Percentiles rank a stretch among this genome's conserved stretches.
phyloP scores from a whole-genome alignment of 257 asterid genomes.

The Jacaranda copaia region DNA sequence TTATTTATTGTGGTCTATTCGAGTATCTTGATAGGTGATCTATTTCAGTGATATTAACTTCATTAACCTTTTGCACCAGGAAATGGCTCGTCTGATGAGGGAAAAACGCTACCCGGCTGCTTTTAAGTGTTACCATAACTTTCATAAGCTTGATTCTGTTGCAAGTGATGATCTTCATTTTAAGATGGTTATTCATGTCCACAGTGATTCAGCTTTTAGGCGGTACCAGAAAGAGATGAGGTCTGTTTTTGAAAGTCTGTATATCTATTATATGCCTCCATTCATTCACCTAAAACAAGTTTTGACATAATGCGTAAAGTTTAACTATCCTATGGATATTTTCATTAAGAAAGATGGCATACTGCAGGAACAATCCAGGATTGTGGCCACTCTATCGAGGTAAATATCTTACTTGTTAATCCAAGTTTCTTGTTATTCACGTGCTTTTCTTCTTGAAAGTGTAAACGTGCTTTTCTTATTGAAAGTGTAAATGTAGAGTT shows the following conservation, averaged over 20 bases:
- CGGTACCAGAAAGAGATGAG: slow-evolving; percentile 97
- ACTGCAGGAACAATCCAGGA: slow-evolving; percentile 79
- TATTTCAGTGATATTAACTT: slow-evolving; percentile 22
- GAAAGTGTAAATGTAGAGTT: slow-evolving; percentile 12
- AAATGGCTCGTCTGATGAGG: slow-evolving; percentile 83
- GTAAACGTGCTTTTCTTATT: slow-evolving; percentile 27
- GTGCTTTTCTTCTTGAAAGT: slow-evolving; percentile 32
- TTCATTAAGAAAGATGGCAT: slow-evolving; percentile 32
- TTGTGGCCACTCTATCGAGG: slow-evolving; percentile 99
- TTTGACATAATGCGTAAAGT: slow-evolving; percentile 14
- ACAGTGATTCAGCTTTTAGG: slow-evolving; percentile 88
- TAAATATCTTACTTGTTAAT: slow-evolving; percentile 37
- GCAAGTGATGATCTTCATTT: slow-evolving; percentile 77
- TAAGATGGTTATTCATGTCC: slow-evolving; percentile 96
- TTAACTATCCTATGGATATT: slow-evolving; percentile 18
- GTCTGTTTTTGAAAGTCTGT: slow-evolving; percentile 46
- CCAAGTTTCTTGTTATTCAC: slow-evolving; percentile 21
- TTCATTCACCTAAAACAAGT: slow-evolving; percentile 23
- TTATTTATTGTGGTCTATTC: slow-evolving; percentile 9
- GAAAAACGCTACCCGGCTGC: slow-evolving; percentile 84
- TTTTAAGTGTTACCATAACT: slow-evolving; percentile 86
- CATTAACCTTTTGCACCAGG: slow-evolving; percentile 58
- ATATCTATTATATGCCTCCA: slow-evolving; percentile 7
- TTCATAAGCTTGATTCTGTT: slow-evolving; percentile 62
- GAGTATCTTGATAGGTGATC: slow-evolving; percentile 20